phyloP scores from a whole-genome alignment of 257 asterid genomes.

The Plantago elongata region DNA sequence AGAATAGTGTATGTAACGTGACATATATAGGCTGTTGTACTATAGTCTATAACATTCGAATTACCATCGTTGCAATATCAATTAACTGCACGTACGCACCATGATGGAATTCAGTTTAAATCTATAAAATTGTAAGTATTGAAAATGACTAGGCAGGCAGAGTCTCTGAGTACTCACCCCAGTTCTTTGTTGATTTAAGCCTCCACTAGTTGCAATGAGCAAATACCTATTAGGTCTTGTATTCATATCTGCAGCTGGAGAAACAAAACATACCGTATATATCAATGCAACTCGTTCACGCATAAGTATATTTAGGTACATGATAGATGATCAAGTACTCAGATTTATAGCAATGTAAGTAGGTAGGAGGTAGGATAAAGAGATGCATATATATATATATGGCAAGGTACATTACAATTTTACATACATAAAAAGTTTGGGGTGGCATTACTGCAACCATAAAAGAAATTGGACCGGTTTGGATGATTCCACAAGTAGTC shows the following conservation, averaged over 20 bases:
- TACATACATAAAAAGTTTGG: conserved; percentile 20
- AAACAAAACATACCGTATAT: too few relatives aligned
- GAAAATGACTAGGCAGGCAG: neutral
- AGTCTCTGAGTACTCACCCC: conserved; percentile 40
- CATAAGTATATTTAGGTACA: too few relatives aligned
- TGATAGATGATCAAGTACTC: too few relatives aligned
- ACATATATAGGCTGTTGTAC: too few relatives aligned
- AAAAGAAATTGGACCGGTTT: conserved; percentile 27
- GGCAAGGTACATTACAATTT: neutral
- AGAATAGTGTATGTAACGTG: too few relatives aligned
- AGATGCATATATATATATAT: too few relatives aligned
- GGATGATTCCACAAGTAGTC: conserved; percentile 33
- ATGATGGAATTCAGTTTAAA: neutral
- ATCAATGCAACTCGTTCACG: neutral
- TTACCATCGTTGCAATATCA: too few relatives aligned
- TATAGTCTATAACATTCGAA: too few relatives aligned
- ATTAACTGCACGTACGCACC: too few relatives aligned
- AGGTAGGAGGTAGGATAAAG: neutral
- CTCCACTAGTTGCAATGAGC: conserved; percentile 76
- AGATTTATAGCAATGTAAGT: too few relatives aligned
- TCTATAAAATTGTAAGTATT: neutral
- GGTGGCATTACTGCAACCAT: conserved; percentile 41
- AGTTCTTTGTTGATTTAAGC: conserved; percentile 79
- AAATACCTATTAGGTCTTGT: conserved; percentile 46
- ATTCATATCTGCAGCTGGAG: conserved; percentile 40